These are phyloP conservation scores for Bipolaris sorokiniana DNA, from an alignment of 2,329 filamentous ascomycete genomes.

Conservation along the genomic window DNA sequence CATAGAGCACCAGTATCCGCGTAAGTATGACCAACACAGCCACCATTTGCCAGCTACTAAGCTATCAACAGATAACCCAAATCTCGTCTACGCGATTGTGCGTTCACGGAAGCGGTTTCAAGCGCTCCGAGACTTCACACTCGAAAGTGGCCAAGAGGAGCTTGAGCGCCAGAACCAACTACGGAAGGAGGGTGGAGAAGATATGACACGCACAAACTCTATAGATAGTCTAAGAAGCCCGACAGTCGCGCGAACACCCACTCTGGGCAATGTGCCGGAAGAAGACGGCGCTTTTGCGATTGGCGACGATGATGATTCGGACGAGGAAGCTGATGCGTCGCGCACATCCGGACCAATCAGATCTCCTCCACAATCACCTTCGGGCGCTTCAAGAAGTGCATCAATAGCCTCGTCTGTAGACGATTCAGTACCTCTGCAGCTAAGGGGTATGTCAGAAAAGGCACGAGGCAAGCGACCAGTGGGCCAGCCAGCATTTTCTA, in stretches of 20 bases:
- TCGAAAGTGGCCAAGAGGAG: constrained; percentile 91
- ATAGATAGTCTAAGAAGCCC: constrained; percentile 72
- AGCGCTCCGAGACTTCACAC: constrained; percentile 81
- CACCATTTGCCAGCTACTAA: constrained; percentile 20
- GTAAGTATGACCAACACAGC: constrained; percentile 55
- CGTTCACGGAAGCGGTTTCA: constrained; percentile 84
- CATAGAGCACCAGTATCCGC: constrained; percentile 83
- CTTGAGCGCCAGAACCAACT: constrained; percentile 78
- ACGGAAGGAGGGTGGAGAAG: constrained; percentile 63
- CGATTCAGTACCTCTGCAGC: constrained; percentile 79
- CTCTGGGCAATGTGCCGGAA: constrained; percentile 72
- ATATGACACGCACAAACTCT: constrained; percentile 62
- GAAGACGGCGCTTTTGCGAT: constrained; percentile 86
- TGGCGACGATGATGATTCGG: constrained; percentile 77
- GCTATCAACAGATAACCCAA: constrained; percentile 69
- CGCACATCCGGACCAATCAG: constrained; percentile 46
- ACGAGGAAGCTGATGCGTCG: constrained; percentile 66
- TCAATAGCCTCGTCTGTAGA: constrained; percentile 73
- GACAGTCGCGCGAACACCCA: constrained; percentile 60
- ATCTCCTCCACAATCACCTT: constrained; percentile 40
- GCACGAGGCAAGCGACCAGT: constrained; percentile 94
- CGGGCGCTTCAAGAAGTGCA: constrained; percentile 61
- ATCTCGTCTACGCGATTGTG: constrained; percentile 79
- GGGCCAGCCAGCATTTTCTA: constrained; percentile 78
- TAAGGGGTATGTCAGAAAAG: constrained; percentile 96